Conservation (phyloP, 495 filamentous ascomycete genomes). For the Tuber borchii region DNA sequence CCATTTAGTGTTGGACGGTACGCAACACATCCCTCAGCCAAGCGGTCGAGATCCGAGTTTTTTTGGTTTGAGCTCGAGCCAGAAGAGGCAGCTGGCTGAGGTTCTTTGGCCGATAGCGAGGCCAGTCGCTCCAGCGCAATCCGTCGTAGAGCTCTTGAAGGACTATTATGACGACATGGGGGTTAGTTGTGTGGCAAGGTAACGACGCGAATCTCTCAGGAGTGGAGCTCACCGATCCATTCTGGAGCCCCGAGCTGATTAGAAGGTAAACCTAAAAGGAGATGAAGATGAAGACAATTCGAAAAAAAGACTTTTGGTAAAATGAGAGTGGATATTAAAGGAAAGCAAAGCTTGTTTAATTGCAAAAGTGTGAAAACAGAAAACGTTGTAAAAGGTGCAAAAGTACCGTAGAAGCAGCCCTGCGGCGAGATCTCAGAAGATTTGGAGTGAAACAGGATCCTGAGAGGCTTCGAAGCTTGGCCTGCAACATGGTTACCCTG, state of each 20-base stretch:
- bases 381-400: neutral
- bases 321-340: constrained; percentile 10
- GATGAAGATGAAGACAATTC: neutral
- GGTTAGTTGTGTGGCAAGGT: neutral
- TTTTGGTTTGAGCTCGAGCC: constrained; percentile 9
- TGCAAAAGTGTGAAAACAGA: constrained; percentile 21
- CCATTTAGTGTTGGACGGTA: constrained; percentile 7
- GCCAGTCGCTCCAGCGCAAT: constrained; percentile 39
- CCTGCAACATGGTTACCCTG: neutral
- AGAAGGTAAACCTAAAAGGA: neutral
- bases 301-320: neutral
- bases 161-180: constrained; percentile 6
- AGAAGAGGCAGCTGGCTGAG: neutral
- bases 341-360: constrained; percentile 11
- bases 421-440: neutral
- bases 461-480: neutral
- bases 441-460: neutral
- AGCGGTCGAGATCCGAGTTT: constrained; percentile 36
- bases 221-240: neutral
- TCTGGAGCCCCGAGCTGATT: neutral
- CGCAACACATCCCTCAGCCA: constrained; percentile 33
- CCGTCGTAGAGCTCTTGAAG: constrained; percentile 38
- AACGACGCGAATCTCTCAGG: neutral
- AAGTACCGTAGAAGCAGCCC: neutral
- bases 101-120: constrained; percentile 31